phyloP scores from a whole-genome alignment of 2,329 filamentous ascomycete genomes.

The Penicillium sp. region DNA sequence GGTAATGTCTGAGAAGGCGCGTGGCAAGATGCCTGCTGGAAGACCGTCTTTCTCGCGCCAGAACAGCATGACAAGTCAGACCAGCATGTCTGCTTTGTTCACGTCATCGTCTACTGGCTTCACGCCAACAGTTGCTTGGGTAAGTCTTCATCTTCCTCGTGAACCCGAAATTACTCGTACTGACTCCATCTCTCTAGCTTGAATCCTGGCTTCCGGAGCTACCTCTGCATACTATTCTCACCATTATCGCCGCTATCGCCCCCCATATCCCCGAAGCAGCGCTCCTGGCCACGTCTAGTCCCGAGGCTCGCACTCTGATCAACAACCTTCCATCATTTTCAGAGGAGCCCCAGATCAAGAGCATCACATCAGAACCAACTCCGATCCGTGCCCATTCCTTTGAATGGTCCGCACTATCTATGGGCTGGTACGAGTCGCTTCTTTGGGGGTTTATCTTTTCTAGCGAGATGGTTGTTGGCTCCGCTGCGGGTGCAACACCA shows the following conservation, averaged over 20 bases:
- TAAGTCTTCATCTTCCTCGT: constrained; percentile 32
- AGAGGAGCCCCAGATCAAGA: constrained; percentile 60
- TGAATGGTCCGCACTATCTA: constrained; percentile 84
- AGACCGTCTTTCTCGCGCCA: constrained; percentile 81
- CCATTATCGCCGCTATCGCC: constrained; percentile 64
- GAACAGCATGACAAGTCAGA: constrained; percentile 81
- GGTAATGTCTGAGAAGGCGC: constrained; percentile 95
- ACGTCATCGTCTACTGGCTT: constrained; percentile 59
- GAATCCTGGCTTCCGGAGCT: constrained; percentile 91
- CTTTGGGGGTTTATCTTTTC: constrained; percentile 93
- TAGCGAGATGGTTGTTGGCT: constrained; percentile 71
- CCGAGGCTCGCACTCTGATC: constrained; percentile 43
- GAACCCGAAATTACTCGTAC: neutral
- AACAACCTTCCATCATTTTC: constrained; percentile 44
- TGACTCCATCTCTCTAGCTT: constrained; percentile 54
- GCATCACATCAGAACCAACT: constrained; percentile 66
- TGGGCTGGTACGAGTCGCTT: constrained; percentile 94
- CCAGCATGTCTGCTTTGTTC: constrained; percentile 60
- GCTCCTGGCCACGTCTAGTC: constrained; percentile 40
- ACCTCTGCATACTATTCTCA: constrained; percentile 81
- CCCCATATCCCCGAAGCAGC: constrained; percentile 51
- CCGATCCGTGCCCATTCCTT: constrained; percentile 80
- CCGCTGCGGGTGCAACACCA: constrained; percentile 55
- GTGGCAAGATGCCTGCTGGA: constrained; percentile 90
- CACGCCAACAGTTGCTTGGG: constrained; percentile 74